Conservation (phyloP, 2,329 filamentous ascomycete species). For the Ustilaginoidea virens region DNA sequence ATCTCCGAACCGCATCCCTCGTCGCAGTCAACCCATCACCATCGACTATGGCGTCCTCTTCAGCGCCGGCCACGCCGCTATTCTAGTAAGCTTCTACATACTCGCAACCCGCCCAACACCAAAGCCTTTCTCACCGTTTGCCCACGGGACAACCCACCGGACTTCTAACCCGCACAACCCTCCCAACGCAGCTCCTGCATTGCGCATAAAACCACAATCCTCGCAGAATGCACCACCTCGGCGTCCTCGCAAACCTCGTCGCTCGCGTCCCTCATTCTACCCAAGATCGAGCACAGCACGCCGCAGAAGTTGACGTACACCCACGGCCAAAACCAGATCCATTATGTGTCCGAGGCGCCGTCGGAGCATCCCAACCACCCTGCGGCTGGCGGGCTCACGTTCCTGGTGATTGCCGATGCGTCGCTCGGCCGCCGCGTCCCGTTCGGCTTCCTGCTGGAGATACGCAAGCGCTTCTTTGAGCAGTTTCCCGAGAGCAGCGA, state of each 20-base stretch:
- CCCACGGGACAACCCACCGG: background rate
- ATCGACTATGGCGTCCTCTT: constrained; percentile 70
- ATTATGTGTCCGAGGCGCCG: constrained; percentile 82
- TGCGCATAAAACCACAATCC: constrained; percentile 82
- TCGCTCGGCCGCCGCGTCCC: constrained; percentile 74
- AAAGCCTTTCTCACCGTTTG: too few species aligned
- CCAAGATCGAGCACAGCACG: constrained; percentile 71
- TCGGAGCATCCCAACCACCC: constrained; percentile 42
- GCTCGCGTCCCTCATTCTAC: constrained; percentile 84
- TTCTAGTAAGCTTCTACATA: constrained; percentile 67
- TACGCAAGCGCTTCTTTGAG: constrained; percentile 73
- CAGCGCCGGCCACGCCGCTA: constrained; percentile 48
- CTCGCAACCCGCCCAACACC: too few species aligned
- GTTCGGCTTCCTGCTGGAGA: constrained; percentile 83
- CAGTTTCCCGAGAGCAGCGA: constrained; percentile 53
- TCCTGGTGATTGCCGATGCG: constrained; percentile 74
- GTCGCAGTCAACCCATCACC: too few species aligned
- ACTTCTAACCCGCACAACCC: background rate
- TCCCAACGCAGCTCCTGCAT: constrained; percentile 72
- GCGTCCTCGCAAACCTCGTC: constrained; percentile 71
- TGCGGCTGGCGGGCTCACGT: constrained; percentile 71
- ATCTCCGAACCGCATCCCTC: background rate
- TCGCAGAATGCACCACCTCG: constrained; percentile 81
- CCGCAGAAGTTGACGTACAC: constrained; percentile 89
- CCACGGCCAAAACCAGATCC: constrained; percentile 81